These are phyloP conservation scores for Rhynchospora breviuscula DNA, from an alignment of 176 grass and related monocot genomes.

Conservation along the genomic window DNA sequence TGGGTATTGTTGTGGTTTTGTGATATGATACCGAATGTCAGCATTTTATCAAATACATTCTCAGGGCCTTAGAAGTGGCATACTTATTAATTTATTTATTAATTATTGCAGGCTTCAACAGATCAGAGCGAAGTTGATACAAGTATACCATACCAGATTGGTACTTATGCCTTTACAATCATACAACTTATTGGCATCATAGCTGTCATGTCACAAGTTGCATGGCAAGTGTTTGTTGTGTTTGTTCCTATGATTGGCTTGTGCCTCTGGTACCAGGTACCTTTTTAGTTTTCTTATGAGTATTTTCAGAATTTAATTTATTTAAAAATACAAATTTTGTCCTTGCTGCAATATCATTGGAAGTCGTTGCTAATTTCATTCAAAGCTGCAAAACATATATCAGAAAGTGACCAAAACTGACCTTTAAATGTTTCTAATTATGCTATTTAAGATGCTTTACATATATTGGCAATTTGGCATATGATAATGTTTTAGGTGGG, in stretches of 20 bases:
- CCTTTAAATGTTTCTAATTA: no score
- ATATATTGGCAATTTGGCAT: no score
- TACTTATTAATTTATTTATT: not conserved
- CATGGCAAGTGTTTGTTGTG: constrained; percentile 73
- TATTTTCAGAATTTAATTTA: not conserved
- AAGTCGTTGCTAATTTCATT: no score
- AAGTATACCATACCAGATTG: constrained; percentile 38
- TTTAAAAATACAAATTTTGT: not conserved
- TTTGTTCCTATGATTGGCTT: constrained; percentile 61
- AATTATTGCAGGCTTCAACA: constrained; percentile 52
- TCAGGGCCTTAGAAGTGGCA: not conserved
- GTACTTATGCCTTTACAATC: constrained; percentile 42
- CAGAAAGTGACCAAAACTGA: no score
- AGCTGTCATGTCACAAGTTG: constrained; percentile 82
- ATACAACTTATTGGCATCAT: constrained; percentile 82
- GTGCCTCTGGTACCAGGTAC: constrained; percentile 82
- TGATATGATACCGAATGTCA: not conserved
- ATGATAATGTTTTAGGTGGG: not conserved
- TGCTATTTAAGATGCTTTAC: no score
- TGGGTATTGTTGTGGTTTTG: not conserved
- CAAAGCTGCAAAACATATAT: no score
- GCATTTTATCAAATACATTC: not conserved
- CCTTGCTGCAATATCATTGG: not conserved
- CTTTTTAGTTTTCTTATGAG: not conserved
- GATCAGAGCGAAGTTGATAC: constrained; percentile 77